Evolutionary conservation across 2,329 filamentous ascomycete genomes (phyloP).

Genomic region (Neoarthrinium moseri): DNA sequence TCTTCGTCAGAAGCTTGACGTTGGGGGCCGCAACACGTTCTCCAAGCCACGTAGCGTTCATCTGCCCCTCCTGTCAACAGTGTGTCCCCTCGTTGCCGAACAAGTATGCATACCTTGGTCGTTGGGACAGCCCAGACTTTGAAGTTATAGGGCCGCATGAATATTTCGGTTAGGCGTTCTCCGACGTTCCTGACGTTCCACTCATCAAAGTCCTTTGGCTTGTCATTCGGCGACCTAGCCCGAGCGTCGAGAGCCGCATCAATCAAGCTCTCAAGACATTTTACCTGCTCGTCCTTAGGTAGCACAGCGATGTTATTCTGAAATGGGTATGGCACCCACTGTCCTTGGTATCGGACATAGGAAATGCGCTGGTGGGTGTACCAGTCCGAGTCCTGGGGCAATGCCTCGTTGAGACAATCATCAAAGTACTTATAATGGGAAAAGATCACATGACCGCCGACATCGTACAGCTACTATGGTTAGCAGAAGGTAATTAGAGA

Average conservation of each 20-base stretch:
- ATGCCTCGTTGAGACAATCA: constrained; percentile 94
- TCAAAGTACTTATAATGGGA: constrained; percentile 99
- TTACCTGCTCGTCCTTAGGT: constrained; percentile 93
- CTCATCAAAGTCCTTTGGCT: constrained; percentile 96
- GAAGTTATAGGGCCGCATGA: constrained; percentile 99
- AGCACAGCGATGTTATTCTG: constrained; percentile 99
- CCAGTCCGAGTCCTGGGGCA: constrained; percentile 93
- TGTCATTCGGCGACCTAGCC: constrained; percentile 71
- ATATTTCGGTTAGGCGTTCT: constrained; percentile 83
- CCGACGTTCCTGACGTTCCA: constrained; percentile 96
- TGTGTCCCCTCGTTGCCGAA: too few species aligned
- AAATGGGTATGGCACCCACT: constrained; percentile 99
- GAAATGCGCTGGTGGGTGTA: constrained; percentile 97
- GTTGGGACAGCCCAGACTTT: constrained; percentile 99
- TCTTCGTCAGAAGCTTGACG: constrained; percentile 88
- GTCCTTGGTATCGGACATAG: constrained; percentile 92
- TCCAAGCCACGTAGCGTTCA: constrained; percentile 98
- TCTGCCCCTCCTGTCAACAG: too few species aligned
- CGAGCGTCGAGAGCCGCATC: constrained; percentile 87
- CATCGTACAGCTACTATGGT: constrained; percentile 82
- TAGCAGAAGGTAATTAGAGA: not conserved
- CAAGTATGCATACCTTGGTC: constrained; percentile 83
- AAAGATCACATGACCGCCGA: constrained; percentile 97
- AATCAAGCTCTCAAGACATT: constrained; percentile 91
- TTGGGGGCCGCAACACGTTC: constrained; percentile 97